These are phyloP conservation scores for Lactarius pseudohatsudake DNA, from an alignment of 768 basidiomycete genomes.

Conservation along the genomic window DNA sequence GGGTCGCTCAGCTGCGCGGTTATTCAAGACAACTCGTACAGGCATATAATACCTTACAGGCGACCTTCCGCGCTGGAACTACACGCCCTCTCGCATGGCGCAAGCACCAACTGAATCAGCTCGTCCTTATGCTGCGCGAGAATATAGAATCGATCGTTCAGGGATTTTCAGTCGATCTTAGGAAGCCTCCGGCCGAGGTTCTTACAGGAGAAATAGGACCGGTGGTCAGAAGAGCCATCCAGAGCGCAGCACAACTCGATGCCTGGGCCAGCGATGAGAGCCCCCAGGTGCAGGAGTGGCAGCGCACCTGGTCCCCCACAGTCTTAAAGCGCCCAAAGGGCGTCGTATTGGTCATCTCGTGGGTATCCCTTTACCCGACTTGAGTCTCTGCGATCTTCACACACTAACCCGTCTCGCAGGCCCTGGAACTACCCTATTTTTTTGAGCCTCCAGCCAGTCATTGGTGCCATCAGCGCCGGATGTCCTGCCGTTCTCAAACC, in stretches of 20 bases:
- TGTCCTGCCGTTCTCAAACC: constrained; percentile 73
- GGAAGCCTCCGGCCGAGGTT: constrained; percentile 32
- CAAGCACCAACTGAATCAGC: constrained; percentile 60
- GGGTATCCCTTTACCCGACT: constrained; percentile 31
- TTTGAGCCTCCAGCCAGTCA: constrained; percentile 20
- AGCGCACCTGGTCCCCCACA: constrained; percentile 52
- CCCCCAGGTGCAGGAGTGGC: constrained; percentile 42
- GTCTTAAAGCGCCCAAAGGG: constrained; percentile 61
- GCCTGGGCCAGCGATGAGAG: constrained; percentile 55
- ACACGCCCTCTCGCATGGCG: constrained; percentile 60
- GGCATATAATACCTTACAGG: constrained; percentile 26
- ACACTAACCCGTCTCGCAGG: not conserved
- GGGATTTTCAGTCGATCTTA: constrained; percentile 39
- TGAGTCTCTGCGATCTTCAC: not conserved
- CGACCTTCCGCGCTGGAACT: constrained; percentile 63
- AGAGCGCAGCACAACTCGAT: constrained; percentile 47
- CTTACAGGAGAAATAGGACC: constrained; percentile 43
- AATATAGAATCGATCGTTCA: constrained; percentile 53
- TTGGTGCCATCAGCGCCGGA: constrained; percentile 77
- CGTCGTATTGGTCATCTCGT: constrained; percentile 60
- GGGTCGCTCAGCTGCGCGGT: not conserved
- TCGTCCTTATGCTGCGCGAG: constrained; percentile 62
- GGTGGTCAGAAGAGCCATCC: constrained; percentile 35
- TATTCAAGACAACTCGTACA: constrained; percentile 5
- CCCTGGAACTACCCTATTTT: constrained; percentile 25